Base-by-base conservation (phyloP, 495 filamentous ascomycete species). In the Xylaria acuta region DNA sequence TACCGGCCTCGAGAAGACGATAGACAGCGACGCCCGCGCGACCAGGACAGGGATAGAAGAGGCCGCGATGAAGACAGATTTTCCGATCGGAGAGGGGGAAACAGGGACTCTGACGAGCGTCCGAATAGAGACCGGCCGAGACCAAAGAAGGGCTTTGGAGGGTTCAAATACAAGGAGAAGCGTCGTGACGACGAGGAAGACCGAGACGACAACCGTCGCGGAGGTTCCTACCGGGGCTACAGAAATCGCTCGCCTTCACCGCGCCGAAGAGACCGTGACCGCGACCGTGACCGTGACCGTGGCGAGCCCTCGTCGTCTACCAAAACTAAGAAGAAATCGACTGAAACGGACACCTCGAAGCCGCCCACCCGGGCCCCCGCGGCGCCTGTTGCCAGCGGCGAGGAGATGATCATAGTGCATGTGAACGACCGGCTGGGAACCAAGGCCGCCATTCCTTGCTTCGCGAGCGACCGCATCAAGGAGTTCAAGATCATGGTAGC, bases 351-450 rank as follows among this genome's bases (percentile, higher is more conserved):
- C 49, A 79, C 77, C 40, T 74, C 76, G 51, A 75, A 78, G 27
- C 76, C 72, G 47, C 80, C 70, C 5, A 75, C 58, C 12, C 72
- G 75, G 59, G 67, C 78, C 49, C 75, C 81, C 9, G 77, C 79
- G 11, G 77, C 81, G 0, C 66, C 77, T n/a, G 67, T 75, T 5
- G 71, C 74, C 0, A 70, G 80, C 30, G 82, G 84, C 3, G 93
- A 95, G 78, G 91, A 91, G 41, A 95, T 97, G 92, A 98, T 97
- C 67, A 88, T 96, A 30, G 94, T 98, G 20, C 88, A 94, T 75
- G 92, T 98, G 74, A 97, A 98, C 78, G 95, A 98, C 82, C 88
- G 95, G 34, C 84, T 98, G 30, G 94, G 94, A 25, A 97, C 94
- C 14, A 97, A 97, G 77, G 93, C 94, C 58, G 89, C 92, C 59